Evolutionary conservation across 345 rosid species (phyloP).

Genomic region (Tarenaya hassleriana): DNA sequence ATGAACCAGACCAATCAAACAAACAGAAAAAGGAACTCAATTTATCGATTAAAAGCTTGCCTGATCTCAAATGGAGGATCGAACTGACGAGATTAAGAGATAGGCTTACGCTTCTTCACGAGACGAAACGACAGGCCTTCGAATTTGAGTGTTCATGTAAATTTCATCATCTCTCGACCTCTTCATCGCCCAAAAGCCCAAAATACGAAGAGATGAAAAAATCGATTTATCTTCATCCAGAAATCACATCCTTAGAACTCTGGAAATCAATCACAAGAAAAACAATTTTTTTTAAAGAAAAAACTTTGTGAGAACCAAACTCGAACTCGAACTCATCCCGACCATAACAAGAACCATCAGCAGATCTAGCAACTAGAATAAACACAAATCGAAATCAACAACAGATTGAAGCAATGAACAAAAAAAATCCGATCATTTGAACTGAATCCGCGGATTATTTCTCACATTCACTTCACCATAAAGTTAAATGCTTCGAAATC

Average conservation of each 20-base stretch:
- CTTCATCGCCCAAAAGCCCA: too few species aligned
- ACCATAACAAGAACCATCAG: neutral
- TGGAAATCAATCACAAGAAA: slow-evolving; percentile 22
- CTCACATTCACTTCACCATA: slow-evolving; percentile 22
- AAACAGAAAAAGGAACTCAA: slow-evolving; percentile 17
- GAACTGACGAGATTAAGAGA: neutral
- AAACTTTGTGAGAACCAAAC: too few species aligned
- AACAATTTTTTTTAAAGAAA: slow-evolving; percentile 11
- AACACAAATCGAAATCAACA: slow-evolving; percentile 20
- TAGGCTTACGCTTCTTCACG: slow-evolving; percentile 53
- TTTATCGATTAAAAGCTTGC: slow-evolving; percentile 12
- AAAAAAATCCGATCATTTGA: slow-evolving; percentile 18
- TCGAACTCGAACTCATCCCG: slow-evolving; percentile 22
- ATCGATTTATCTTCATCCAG: slow-evolving; percentile 23
- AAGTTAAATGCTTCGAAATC: slow-evolving; percentile 12
- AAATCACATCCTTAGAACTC: slow-evolving; percentile 40
- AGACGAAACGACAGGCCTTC: slow-evolving; percentile 52
- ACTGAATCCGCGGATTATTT: slow-evolving; percentile 11
- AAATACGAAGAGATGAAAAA: too few species aligned
- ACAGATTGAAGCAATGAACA: slow-evolving; percentile 20
- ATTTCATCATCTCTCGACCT: slow-evolving; percentile 72
- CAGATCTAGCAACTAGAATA: slow-evolving; percentile 30
- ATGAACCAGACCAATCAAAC: neutral
- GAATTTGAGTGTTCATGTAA: slow-evolving; percentile 46
- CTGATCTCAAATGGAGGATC: neutral